These are phyloP conservation scores for Mentha longifolia DNA, from an alignment of 257 asterid species.

Conservation along the genomic window DNA sequence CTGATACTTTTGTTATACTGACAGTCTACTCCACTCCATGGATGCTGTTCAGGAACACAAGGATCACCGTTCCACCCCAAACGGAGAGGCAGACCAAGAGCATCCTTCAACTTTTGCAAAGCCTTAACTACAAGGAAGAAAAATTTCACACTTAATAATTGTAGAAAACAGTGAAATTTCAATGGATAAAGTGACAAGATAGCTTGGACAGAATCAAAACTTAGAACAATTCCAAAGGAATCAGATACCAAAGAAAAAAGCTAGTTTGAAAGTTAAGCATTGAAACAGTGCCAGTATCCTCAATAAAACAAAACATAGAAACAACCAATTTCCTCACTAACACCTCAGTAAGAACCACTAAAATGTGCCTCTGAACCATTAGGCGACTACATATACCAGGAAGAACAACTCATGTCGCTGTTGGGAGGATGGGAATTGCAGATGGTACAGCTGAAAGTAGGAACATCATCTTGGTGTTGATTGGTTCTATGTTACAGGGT, in stretches of 20 bases:
- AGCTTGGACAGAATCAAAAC: slow-evolving; percentile 5
- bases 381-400: no score
- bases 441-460: no score
- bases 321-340: neutral
- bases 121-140: slow-evolving; percentile 60
- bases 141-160: neutral
- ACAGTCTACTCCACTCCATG: slow-evolving; percentile 97
- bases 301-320: neutral
- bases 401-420: no score
- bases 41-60: slow-evolving; percentile 96
- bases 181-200: slow-evolving; percentile 7
- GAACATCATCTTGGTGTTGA: no score
- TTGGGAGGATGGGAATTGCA: no score
- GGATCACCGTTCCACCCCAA: slow-evolving; percentile 99
- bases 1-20: slow-evolving; percentile 64
- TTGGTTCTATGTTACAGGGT: no score
- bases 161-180: slow-evolving; percentile 4
- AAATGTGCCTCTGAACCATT: neutral
- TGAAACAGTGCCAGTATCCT: neutral
- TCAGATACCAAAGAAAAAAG: neutral
- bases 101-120: slow-evolving; percentile 68
- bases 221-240: slow-evolving; percentile 20
- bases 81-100: slow-evolving; percentile 96
- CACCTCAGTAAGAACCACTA: neutral
- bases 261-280: slow-evolving; percentile 8